phyloP scores from a whole-genome alignment of 148 eudicot genomes.

The Chenopodium formosanum region DNA sequence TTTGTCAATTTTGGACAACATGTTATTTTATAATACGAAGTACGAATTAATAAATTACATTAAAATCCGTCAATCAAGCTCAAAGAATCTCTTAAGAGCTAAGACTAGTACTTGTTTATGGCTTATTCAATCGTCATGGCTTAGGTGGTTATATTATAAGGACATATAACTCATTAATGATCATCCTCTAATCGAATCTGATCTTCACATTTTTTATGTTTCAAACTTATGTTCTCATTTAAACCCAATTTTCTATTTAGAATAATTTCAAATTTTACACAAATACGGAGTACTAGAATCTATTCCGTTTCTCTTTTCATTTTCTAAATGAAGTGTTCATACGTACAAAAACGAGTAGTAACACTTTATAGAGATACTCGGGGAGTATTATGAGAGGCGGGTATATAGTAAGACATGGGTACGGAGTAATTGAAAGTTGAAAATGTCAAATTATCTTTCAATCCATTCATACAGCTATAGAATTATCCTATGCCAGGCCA shows the following conservation, averaged over 20 bases:
- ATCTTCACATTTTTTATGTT: background rate
- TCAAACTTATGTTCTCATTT: background rate
- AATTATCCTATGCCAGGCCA: background rate
- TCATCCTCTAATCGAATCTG: background rate
- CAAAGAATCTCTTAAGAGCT: slow-evolving; percentile 6
- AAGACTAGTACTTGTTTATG: too few species aligned
- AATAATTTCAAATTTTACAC: too few species aligned
- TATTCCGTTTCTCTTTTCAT: background rate
- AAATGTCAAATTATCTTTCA: background rate
- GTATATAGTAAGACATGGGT: too few species aligned
- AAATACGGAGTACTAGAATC: too few species aligned
- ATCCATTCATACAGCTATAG: background rate
- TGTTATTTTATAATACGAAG: background rate
- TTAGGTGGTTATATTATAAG: background rate
- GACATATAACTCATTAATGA: background rate
- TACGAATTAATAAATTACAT: background rate
- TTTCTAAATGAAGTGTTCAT: too few species aligned
- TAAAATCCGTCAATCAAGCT: background rate
- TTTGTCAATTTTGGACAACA: slow-evolving; percentile 8
- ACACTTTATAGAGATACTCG: too few species aligned
- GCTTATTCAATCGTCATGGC: slow-evolving; percentile 2
- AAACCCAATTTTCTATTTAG: background rate
- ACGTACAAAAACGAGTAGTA: too few species aligned
- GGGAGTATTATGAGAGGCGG: too few species aligned
- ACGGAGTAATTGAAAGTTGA: background rate